Conservation (phyloP, 176 grass and related monocot species). For the Eragrostis nindensis region DNA sequence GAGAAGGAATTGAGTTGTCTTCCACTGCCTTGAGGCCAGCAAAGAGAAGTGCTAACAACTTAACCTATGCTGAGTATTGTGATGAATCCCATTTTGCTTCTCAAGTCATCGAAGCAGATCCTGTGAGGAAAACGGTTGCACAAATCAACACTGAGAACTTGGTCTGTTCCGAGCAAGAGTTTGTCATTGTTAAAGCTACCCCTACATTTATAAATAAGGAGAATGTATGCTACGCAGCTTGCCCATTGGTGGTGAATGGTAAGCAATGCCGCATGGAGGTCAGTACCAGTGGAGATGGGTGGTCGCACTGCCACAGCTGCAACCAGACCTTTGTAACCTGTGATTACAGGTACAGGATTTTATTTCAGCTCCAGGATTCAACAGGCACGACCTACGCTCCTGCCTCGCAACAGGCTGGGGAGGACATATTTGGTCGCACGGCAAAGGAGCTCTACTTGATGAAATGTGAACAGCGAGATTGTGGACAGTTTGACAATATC, state of each 20-base stretch:
- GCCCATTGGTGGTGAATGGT: background rate
- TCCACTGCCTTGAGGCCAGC: background rate
- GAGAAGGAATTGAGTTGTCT: background rate
- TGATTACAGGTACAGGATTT: conserved; percentile 9
- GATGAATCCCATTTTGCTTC: too few relatives aligned
- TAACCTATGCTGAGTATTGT: conserved; percentile 1
- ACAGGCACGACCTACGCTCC: background rate
- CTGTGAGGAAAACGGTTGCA: background rate
- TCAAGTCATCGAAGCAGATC: background rate
- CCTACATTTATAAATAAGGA: background rate
- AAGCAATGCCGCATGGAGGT: background rate
- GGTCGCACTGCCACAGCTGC: background rate
- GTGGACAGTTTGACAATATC: background rate
- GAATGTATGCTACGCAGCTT: background rate
- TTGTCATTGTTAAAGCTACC: background rate
- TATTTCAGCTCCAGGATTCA: background rate
- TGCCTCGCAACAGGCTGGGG: background rate
- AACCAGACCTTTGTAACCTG: conserved; percentile 1
- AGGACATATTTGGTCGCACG: conserved; percentile 7
- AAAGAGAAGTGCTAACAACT: background rate
- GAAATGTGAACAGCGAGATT: conserved; percentile 15
- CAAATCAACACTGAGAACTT: conserved; percentile 73
- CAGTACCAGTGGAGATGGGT: background rate
- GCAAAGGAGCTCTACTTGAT: conserved; percentile 16
- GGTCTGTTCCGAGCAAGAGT: conserved; percentile 32